A percentile compares a stretch with the other conserved stretches of the same genome.
Conservation (phyloP, 352 stramenopile genomes). For the Phytophthora pseudosyringae region DNA sequence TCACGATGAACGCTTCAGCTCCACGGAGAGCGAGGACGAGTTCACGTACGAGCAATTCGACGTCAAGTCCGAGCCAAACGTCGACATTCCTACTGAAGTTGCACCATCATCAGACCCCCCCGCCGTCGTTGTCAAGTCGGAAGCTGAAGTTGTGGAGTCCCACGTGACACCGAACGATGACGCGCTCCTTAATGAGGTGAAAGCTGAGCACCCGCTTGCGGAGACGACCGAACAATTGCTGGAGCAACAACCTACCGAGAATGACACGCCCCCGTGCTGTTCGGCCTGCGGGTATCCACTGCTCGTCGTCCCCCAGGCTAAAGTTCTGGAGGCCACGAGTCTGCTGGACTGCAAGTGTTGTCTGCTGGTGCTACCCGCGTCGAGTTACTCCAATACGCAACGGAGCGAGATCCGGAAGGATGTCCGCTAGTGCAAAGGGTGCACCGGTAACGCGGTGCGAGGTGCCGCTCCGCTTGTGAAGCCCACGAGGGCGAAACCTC, state of each 20-base stretch:
- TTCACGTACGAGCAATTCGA: conserved; percentile 1
- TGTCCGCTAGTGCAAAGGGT: conserved; percentile 29
- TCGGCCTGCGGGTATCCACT: conserved; percentile 17
- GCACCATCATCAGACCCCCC: background rate
- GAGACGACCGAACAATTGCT: background rate
- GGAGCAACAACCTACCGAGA: background rate
- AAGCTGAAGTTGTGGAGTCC: conserved; percentile 21
- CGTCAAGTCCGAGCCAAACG: conserved; percentile 13
- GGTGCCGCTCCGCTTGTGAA: background rate
- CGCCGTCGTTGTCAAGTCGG: conserved; percentile 11
- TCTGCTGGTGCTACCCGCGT: conserved; percentile 13
- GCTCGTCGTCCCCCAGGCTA: conserved; percentile 9
- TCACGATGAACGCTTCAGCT: conserved; percentile 18
- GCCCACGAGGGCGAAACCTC: conserved; percentile 13
- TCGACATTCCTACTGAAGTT: conserved; percentile 4
- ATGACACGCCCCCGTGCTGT: conserved; percentile 8
- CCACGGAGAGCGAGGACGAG: conserved; percentile 30
- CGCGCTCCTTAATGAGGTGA: background rate
- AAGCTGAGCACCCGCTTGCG: conserved; percentile 4
- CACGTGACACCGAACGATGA: background rate
- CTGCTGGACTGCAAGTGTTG: conserved; percentile 35
- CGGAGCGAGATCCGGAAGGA: conserved; percentile 6
- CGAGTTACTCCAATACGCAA: conserved; percentile 28
- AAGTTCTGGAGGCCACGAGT: conserved; percentile 1
- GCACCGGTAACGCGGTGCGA: conserved; percentile 22